phyloP scores from a whole-genome alignment of 306 rosid genomes.

The Trichosanthes truncata region DNA sequence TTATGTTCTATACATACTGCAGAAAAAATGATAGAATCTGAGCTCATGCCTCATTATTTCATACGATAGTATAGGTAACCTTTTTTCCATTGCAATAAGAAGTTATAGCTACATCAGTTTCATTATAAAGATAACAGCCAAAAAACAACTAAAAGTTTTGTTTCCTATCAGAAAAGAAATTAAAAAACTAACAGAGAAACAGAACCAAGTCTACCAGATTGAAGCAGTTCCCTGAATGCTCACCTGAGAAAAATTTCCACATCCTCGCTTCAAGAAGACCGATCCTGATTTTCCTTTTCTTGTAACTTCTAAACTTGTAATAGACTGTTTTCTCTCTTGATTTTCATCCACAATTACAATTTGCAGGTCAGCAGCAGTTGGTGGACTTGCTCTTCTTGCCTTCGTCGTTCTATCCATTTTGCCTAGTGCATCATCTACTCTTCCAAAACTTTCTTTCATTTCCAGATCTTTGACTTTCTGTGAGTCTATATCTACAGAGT shows the following conservation, averaged over 20 bases:
- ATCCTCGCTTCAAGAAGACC: constrained; percentile 54
- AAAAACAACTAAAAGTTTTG: neutral
- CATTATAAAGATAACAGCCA: neutral
- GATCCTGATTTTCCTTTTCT: constrained; percentile 68
- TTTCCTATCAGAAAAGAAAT: neutral
- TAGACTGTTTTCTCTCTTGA: constrained; percentile 27
- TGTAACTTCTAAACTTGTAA: constrained; percentile 29
- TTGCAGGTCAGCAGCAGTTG: constrained; percentile 47
- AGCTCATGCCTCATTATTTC: neutral
- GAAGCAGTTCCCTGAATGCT: constrained; percentile 35
- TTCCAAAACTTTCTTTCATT: constrained; percentile 28
- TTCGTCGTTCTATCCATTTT: constrained; percentile 53
- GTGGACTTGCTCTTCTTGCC: constrained; percentile 52
- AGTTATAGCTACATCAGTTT: neutral
- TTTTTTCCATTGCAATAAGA: neutral
- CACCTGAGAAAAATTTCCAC: constrained; percentile 44
- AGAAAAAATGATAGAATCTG: neutral
- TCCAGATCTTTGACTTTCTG: constrained; percentile 36
- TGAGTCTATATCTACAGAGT: neutral
- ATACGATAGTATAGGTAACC: neutral
- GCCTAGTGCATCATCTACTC: constrained; percentile 48
- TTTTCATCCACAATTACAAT: constrained; percentile 55
- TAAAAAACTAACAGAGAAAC: neutral
- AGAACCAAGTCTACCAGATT: constrained; percentile 35
- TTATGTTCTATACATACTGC: neutral